Evolutionary conservation across 2,329 filamentous ascomycete genomes (phyloP).

Genomic region (Pseudocercospora musae): DNA sequence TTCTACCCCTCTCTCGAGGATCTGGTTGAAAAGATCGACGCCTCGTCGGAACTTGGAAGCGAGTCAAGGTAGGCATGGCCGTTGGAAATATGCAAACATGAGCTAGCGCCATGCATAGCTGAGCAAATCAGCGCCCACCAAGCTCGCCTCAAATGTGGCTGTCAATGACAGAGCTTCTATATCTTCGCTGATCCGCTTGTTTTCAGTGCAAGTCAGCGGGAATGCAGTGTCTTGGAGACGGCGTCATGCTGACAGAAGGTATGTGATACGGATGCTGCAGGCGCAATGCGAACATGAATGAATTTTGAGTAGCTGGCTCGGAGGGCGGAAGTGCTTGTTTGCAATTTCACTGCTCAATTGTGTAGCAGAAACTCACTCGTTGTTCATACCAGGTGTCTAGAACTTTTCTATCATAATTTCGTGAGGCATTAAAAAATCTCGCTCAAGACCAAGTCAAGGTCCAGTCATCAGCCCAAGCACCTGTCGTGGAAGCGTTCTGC

Average conservation of each 20-base stretch:
- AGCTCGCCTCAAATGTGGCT: neutral
- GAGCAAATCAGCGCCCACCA: neutral
- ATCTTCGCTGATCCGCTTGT: too few relatives aligned
- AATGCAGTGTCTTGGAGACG: too few relatives aligned
- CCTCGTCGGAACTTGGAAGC: neutral
- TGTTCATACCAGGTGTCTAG: neutral
- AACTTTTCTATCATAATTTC: conserved; percentile 1
- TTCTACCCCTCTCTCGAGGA: neutral
- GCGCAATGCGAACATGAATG: too few relatives aligned
- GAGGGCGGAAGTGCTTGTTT: rapidly evolving
- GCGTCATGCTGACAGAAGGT: too few relatives aligned
- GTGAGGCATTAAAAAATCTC: neutral
- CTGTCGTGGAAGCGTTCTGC: conserved; percentile 45
- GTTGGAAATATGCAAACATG: neutral
- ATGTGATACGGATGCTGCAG: too few relatives aligned
- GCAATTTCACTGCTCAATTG: neutral
- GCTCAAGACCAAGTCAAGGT: conserved; percentile 49
- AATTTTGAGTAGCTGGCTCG: neutral
- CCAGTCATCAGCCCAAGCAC: conserved; percentile 59
- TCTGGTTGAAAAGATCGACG: neutral
- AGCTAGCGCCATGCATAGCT: neutral
- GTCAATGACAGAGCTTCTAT: too few relatives aligned
- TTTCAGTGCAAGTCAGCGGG: too few relatives aligned
- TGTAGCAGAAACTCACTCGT: neutral
- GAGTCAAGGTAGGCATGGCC: neutral